Evolutionary conservation across 73 alveolate species (phyloP), one percentile per base, ranked within the genome.

Genomic region (Paramecium sexaurelia): DNA sequence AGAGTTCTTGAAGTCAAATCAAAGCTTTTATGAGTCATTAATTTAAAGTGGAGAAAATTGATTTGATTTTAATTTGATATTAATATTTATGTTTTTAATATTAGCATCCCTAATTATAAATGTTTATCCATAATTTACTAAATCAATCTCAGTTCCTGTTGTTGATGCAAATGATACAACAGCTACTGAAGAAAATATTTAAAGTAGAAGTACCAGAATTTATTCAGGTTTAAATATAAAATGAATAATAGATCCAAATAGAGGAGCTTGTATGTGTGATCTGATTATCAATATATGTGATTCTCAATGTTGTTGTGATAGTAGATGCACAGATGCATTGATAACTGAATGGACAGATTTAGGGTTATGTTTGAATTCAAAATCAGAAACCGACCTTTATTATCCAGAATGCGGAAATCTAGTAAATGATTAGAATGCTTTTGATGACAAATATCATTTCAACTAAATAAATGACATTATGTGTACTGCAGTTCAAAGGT

Each of bases 231-330:
- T 11, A 17, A 15, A 4, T n/a, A 51, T 51, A 19, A n/a, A 51
- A 51, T 51, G 29, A 51, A 51, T 51, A 17, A 9, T 61, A 61
- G 83, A 61, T 61, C 83, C 83, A 29, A 61, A 61, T 11, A 61
- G 5, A 26, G 83, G 45, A 5, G 43, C 86, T 7, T 71, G 86
- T 71, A 71, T 35, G 32, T 71, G 86, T 71, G 86, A 71, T 71
- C 32, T 32, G 1, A 71, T 71, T 35, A 71, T 35, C 7, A 37
- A 37, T 17, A 20, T 71, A 33, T 71, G 86, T 33, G 86, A 71
- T 35, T 13, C 57, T 3, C 24, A 45, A 45, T 45, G 57, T 45
- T 45, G 57, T 45, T 45, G 57, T 45, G 57, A 45, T 45, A 13
- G 8, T n/a, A 45, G 57, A 45, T 45, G 57, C 57, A 3, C 57